These are phyloP conservation scores for Wickerhamomyces queroliae DNA, from an alignment of 805 yeast species.

Conservation along the genomic window DNA sequence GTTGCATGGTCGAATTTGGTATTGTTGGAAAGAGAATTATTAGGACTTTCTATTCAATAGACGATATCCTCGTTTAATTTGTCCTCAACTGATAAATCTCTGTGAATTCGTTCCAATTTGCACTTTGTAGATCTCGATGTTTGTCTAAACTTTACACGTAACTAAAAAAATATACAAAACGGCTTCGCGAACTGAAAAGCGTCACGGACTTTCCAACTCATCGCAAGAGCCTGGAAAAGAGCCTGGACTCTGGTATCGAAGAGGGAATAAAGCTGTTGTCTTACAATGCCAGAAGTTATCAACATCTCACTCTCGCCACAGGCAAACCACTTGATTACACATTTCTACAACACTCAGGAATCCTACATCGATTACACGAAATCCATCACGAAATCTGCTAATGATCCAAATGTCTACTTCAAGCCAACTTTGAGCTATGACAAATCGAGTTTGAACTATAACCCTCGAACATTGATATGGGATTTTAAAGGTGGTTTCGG, in stretches of 20 bases:
- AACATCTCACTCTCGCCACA: conserved; percentile 66
- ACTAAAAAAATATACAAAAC: not conserved
- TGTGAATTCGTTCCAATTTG: too few relatives aligned
- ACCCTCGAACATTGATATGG: conserved; percentile 83
- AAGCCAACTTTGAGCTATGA: conserved; percentile 32
- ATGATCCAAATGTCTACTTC: conserved; percentile 43
- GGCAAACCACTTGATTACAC: conserved; percentile 73
- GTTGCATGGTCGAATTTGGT: not conserved
- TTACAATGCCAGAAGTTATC: conserved; percentile 65
- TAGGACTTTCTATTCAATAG: too few relatives aligned
- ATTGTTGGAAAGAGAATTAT: too few relatives aligned
- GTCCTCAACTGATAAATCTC: too few relatives aligned
- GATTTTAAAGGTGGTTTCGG: conserved; percentile 79
- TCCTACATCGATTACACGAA: conserved; percentile 49
- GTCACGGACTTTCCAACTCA: too few relatives aligned
- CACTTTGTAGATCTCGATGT: too few relatives aligned
- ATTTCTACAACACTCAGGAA: conserved; percentile 79
- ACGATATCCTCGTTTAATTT: too few relatives aligned
- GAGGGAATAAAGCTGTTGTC: not conserved
- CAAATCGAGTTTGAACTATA: conserved; percentile 45
- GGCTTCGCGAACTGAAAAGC: not conserved
- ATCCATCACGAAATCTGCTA: conserved; percentile 16
- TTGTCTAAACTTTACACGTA: not conserved
- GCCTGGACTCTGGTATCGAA: too few relatives aligned
- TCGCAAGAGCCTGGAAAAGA: too few relatives aligned